Evolutionary conservation across 2,329 filamentous ascomycete genomes (phyloP), one percentile per base, ranked within the genome.

Genomic region (Myrmaecium sp.): DNA sequence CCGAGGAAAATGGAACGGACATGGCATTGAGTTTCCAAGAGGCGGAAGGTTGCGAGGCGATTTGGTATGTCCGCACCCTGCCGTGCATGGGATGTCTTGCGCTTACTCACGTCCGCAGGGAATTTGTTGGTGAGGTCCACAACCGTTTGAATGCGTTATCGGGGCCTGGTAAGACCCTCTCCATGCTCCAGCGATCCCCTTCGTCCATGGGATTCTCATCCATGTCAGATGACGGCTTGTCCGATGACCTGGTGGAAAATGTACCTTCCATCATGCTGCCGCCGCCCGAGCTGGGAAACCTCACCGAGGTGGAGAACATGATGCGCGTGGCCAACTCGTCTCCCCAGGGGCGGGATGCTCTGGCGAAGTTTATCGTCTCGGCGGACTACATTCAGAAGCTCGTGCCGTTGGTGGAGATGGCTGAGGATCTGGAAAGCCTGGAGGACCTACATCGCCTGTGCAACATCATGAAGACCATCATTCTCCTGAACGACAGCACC

Each of bases 11-110:
- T 56, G 78, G 78, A 31, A 73, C 84, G 30, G 89, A 98, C 49
- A 95, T 98, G 89, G 89, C 89, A 22, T 66, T 98, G 36, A 94
- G 84, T 49, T 98, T 98, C 46, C 89, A 98, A 52, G 89, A 98
- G 57, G 77, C 84, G 3, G 89, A 95, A 39, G 89, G 86, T 23
- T 98, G 89, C 54, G 71, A 79, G 12, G 64, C 74, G 35, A 93
- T 98, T 51, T 98, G 89, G 89, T 91, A 56, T 43, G 49, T 58
- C 49, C n/a, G n/a, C n/a, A n/a, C n/a, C n/a, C n/a, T n/a, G n/a
- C n/a, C n/a, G n/a, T n/a, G 19, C 26, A 25, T 32, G 13, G 9
- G 7, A 12, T 14, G 15, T 20, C 18, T 20, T 20, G 18, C 7
- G 18, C 18, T 7, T 29, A 30, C 27, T 31, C 35, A 51, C 29